Evolutionary conservation across 805 yeast species (phyloP), one percentile per base, ranked within the genome.

Genomic region (Citeromyces matritensis): DNA sequence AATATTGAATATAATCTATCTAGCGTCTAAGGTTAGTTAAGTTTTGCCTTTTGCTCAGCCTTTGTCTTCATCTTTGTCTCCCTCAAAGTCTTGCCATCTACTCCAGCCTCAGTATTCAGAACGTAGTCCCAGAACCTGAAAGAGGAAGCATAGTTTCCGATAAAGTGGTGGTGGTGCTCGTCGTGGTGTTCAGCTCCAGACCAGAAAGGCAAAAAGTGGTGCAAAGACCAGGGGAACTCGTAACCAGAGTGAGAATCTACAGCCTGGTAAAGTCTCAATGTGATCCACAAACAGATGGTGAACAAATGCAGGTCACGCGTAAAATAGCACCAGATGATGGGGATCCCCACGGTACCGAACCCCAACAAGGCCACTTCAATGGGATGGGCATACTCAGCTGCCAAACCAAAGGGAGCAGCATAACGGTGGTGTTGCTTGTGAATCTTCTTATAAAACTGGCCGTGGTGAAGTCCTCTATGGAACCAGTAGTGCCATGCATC

Each of bases 141-240:
- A 24, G 86, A 73, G 29, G 94, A 80, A 19, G 96, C 91, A 54
- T 84, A 88, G 57, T 86, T 85, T 42, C 97, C 97, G 44, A 84
- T 80, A 58, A 88, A 88, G 60, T 79, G 85, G 53, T 82, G 94
- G 55, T 88, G 98, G 53, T 88, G 98, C 57, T 82, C 82, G 57
- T 88, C 98, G 53, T 88, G 97, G 57, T 88, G 97, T 48, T 82
- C 95, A 14, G 96, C 95, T 42, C 97, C 97, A 4, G 96, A 94
- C 96, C 97, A 86, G 59, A 91, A 70, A 30, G 96, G 96, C 38
- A 88, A 52, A 57, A 88, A 73, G 51, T 85, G 84, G 58, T 84
- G 91, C 49, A 88, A 65, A 4, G 95, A 83, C 83, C 93, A 76
- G 39, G 98, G 97, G 73, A 88, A 88, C 53, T 88, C 97, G 57